Percentiles rank a stretch among this genome's conserved stretches.
Evolutionary conservation across 176 grass and related monocot genomes (phyloP).

Genomic region (Leersia perrieri): DNA sequence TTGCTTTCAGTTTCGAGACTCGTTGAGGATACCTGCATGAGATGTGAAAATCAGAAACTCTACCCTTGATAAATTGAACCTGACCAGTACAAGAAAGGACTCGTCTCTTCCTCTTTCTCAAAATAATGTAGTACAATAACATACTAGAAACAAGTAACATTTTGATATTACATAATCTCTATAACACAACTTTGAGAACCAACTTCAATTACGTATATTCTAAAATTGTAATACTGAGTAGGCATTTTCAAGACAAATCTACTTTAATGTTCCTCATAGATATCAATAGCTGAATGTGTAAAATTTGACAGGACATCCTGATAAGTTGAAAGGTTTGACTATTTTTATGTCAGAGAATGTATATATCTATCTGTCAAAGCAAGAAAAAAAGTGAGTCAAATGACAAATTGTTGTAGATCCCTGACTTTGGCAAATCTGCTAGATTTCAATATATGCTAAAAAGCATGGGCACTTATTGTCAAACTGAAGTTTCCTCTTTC

Average conservation of each 20-base stretch:
- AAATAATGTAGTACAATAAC: not conserved
- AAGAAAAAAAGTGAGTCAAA: not conserved
- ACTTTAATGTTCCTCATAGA: not conserved
- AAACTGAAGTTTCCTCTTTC: not conserved
- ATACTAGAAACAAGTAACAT: not conserved
- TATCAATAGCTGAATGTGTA: not conserved
- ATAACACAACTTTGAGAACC: not conserved
- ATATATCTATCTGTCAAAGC: not conserved
- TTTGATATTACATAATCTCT: not conserved
- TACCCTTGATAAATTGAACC: not conserved
- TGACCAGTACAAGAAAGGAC: not conserved
- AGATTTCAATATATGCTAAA: no score
- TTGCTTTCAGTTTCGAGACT: constrained; percentile 90
- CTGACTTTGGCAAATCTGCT: not conserved
- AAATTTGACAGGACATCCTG: no score
- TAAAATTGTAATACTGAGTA: not conserved
- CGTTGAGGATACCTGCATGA: constrained; percentile 83
- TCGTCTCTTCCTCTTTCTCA: not conserved
- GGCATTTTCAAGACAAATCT: not conserved
- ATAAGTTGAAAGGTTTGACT: no score
- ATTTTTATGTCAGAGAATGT: not conserved
- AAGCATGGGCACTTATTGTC: not conserved
- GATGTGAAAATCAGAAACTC: not conserved
- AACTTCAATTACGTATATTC: not conserved
- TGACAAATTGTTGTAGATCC: not conserved